Evolutionary conservation across 148 eudicot genomes (phyloP), one percentile per base, ranked within the genome.

Genomic region (Linanthus parryae): DNA sequence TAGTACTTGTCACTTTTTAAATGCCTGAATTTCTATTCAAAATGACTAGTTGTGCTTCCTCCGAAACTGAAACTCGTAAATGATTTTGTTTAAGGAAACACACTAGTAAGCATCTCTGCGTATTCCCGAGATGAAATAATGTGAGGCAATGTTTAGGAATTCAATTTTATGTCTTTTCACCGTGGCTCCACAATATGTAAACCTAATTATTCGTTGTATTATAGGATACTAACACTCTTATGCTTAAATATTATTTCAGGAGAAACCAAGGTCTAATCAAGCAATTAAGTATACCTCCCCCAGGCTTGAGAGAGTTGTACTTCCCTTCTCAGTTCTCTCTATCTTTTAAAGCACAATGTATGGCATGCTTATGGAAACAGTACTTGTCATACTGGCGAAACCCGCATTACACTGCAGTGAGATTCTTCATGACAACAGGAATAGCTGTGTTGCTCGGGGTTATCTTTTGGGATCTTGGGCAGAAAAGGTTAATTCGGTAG

Each of bases 351-450:
- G 67, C 53, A 8, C 87, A 81, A 53, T 76, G 70, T 51, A 53
- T 59, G 35, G 83, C 80, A 8, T 81, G 87, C 69, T 67, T 77
- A 10, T 77, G 87, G 87, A 81, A 81, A 52, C 80, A 77, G 47
- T 59, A 71, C 24, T 67, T 60, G 63, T 77, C 87, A 3, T 81
- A 81, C 42, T 77, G 78, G 83, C 54, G 83, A 30, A 77, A 77
- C 26, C 77, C 87, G 2, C 52, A 65, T 15, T 78, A 78, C 66
- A 66, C 68, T 30, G 71, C 78, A 16, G 74, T 73, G 44, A 63
- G 77, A 63, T 37, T 70, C 20, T 3, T 63, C 14, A 59, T 66
- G 35, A 70, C 84, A 2, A 58, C 59, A 6, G 43, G 64, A 15
- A 58, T 73, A 23, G 84, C 79, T 8, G 8, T 74, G 1, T 25